These are phyloP conservation scores for Ogataea henricii DNA, from an alignment of 805 yeast genomes.

Conservation along the genomic window DNA sequence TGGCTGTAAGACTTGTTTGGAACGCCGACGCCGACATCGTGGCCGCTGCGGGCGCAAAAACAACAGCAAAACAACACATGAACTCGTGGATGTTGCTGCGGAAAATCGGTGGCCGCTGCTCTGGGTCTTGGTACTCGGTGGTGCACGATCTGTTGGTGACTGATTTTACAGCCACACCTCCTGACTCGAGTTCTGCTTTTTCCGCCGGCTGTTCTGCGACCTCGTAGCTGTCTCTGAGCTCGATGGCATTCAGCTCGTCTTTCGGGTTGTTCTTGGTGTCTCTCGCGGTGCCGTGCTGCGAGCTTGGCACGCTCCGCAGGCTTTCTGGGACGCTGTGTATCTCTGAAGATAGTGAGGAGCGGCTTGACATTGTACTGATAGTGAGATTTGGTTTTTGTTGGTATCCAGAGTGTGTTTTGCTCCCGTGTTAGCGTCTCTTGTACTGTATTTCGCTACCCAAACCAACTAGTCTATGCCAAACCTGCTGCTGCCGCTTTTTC, in stretches of 20 bases:
- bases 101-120: conserved; percentile 41
- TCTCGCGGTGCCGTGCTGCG: background rate
- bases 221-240: background rate
- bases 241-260: background rate
- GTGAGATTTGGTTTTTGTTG: background rate
- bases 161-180: background rate
- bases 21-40: conserved; percentile 39
- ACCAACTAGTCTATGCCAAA: too few species aligned
- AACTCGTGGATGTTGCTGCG: conserved; percentile 36
- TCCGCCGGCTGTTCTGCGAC: background rate
- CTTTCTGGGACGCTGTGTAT: conserved; percentile 1
- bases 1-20: conserved; percentile 39
- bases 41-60: conserved; percentile 46
- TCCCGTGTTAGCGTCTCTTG: too few species aligned
- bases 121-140: conserved; percentile 24
- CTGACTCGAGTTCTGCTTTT: background rate
- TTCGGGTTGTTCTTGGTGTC: background rate
- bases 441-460: too few species aligned
- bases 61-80: conserved; percentile 34
- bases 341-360: background rate
- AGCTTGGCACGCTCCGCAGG: background rate
- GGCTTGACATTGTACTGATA: background rate
- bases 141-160: conserved; percentile 1
- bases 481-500: too few species aligned
- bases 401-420: background rate